A percentile compares a stretch with the other conserved stretches of the same genome.
These are phyloP conservation scores for Talaromyces sp. DNA, from an alignment of 2,329 filamentous ascomycete species.

Conservation along the genomic window DNA sequence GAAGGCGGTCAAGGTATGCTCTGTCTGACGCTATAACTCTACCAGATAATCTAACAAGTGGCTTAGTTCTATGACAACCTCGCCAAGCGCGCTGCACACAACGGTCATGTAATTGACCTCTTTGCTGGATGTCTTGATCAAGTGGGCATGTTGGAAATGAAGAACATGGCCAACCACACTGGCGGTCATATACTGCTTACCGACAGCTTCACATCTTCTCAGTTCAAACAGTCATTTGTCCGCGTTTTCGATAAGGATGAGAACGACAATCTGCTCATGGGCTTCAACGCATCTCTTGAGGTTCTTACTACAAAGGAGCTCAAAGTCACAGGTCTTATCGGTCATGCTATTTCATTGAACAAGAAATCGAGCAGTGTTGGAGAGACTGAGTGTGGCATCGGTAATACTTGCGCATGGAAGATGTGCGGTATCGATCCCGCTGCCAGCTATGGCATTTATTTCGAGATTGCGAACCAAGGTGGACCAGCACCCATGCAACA, in stretches of 20 bases:
- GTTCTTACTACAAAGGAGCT: constrained; percentile 96
- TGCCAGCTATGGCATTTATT: constrained; percentile 93
- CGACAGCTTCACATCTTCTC: constrained; percentile 96
- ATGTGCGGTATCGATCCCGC: constrained; percentile 98
- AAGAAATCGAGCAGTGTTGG: constrained; percentile 97
- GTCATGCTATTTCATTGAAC: constrained; percentile 93
- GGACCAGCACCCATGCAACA: constrained; percentile 82
- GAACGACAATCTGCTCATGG: constrained; percentile 93
- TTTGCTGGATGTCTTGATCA: constrained; percentile 97
- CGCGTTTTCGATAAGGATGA: constrained; percentile 96
- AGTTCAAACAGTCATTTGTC: constrained; percentile 99
- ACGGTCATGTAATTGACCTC: constrained; percentile 95
- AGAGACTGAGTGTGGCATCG: constrained; percentile 96
- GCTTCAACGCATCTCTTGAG: constrained; percentile 94
- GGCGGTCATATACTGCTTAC: constrained; percentile 98
- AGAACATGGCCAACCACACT: constrained; percentile 90
- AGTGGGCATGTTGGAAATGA: constrained; percentile 97
- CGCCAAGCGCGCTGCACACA: constrained; percentile 91
- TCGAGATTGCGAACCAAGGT: constrained; percentile 93
- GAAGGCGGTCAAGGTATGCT: constrained; percentile 84
- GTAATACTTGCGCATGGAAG: constrained; percentile 98
- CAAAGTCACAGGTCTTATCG: constrained; percentile 95
- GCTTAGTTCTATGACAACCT: constrained; percentile 86
- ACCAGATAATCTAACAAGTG: constrained; percentile 25
- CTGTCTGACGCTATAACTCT: not conserved